Conservation (phyloP, 176 grass and related monocot species). For the Cenchrus americanus region DNA sequence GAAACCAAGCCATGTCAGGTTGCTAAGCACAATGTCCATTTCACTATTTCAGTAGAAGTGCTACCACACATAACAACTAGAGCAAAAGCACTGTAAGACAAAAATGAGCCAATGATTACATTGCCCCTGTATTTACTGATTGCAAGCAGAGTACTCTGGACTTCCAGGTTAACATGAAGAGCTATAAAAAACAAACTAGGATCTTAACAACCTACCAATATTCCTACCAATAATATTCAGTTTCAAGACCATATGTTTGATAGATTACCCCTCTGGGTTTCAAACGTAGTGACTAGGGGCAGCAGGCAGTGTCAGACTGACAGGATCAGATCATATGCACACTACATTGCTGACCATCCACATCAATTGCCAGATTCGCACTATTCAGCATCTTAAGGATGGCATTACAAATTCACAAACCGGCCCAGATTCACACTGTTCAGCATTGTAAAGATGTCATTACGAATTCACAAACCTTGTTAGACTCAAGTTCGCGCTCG, state of each 20-base stretch:
- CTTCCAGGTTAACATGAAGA: neutral
- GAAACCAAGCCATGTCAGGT: neutral
- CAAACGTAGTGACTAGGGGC: neutral
- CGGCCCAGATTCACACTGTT: constrained; percentile 10
- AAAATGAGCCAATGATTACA: neutral
- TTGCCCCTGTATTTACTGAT: neutral
- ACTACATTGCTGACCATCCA: neutral
- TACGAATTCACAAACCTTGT: constrained; percentile 63
- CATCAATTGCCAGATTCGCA: neutral
- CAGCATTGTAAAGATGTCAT: constrained; percentile 7
- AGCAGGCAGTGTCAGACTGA: too few species aligned
- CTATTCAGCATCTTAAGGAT: too few species aligned
- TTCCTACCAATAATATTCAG: neutral
- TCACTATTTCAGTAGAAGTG: constrained; percentile 5
- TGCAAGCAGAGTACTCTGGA: neutral
- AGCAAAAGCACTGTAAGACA: neutral
- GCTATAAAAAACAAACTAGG: neutral
- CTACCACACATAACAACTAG: neutral
- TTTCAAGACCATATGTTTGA: neutral
- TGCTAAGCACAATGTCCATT: constrained; percentile 3
- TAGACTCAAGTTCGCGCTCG: constrained; percentile 72
- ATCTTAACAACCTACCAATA: neutral
- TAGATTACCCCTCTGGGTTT: neutral
- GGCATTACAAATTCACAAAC: constrained; percentile 47
- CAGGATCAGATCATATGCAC: neutral